phyloP scores from a whole-genome alignment of 129 eudicot species.

The Flaveria robusta region DNA sequence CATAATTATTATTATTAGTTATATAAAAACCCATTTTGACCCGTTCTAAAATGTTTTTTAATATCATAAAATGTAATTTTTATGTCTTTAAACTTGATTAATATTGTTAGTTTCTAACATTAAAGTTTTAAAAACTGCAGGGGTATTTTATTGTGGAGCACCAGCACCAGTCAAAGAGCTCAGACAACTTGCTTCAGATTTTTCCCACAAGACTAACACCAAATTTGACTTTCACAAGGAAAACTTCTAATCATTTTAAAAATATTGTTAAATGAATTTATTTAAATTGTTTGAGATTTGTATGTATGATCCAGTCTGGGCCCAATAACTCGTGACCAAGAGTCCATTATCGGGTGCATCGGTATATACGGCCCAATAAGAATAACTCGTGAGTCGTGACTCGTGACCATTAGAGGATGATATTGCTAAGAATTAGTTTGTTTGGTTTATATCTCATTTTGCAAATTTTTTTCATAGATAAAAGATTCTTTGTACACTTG shows the following conservation, averaged over 20 bases:
- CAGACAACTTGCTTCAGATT: slow-evolving; percentile 52
- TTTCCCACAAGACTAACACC: slow-evolving; percentile 50
- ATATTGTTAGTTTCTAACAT: neutral
- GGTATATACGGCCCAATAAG: slow-evolving; percentile 2
- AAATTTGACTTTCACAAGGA: slow-evolving; percentile 69
- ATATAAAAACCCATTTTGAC: too few species aligned
- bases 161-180: slow-evolving; percentile 48
- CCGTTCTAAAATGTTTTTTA: too few species aligned
- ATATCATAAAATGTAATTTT: too few species aligned
- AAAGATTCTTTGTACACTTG: neutral
- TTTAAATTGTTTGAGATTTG: neutral
- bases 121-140: slow-evolving; percentile 29
- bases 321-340: slow-evolving; percentile 4
- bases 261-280: neutral
- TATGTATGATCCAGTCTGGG: slow-evolving; percentile 6
- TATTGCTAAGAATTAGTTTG: slow-evolving; percentile 1
- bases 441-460: slow-evolving; percentile 12
- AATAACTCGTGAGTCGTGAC: too few species aligned
- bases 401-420: too few species aligned
- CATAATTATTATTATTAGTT: too few species aligned
- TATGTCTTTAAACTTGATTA: too few species aligned
- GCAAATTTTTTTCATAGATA: neutral
- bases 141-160: slow-evolving; percentile 72
- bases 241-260: slow-evolving; percentile 40
- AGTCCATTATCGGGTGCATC: slow-evolving; percentile 1